Evolutionary conservation across 2,329 filamentous ascomycete genomes (phyloP), one percentile per base, ranked within the genome.

Genomic region (Didymella keratinophila): DNA sequence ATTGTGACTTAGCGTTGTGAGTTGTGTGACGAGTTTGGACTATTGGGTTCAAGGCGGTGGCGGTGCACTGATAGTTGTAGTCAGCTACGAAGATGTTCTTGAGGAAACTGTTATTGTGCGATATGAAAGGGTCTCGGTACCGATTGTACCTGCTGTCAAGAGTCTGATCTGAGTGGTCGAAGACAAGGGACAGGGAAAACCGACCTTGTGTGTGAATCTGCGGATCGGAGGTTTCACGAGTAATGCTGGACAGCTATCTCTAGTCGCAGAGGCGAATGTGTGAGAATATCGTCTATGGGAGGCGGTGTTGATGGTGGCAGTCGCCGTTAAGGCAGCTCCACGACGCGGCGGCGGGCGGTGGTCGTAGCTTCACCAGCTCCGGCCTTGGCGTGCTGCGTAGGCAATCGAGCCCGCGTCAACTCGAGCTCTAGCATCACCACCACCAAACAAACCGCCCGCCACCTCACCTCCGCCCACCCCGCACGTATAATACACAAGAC

Each of bases 1-100:
- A 76, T 76, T 62, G 63, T 74, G 71, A 65, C 52, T 67, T 51
- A 50, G 51, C 27, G 60, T 62, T 44, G 52, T 61, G 50, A 51
- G 41, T 52, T 41, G 43, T 28, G n/a, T 52, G 59, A 47, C 36
- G 52, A 30, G 58, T 37, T 41, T 43, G 55, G 44, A 25, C 52
- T 25, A 42, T 48, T 2, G 21, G 43, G 32, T 34, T 30, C 14
- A 12, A 10, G 23, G 23, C 23, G 23, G 23, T 25, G 23, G 23
- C 3, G 7, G 23, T 25, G 23, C 4, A 25, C 23, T 25, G 7
- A 4, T 25, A 3, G 3, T 25, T 25, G 7, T 25, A 25, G 23
- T 25, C 23, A 25, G 23, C 23, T 25, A 25, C 23, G 23, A 25
- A 7, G 3, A 25, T 7, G 23, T 7, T 25, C 23, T 25, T 25